Evolutionary conservation across 2,329 filamentous ascomycete genomes (phyloP).

Genomic region (Neobulgaria alba): DNA sequence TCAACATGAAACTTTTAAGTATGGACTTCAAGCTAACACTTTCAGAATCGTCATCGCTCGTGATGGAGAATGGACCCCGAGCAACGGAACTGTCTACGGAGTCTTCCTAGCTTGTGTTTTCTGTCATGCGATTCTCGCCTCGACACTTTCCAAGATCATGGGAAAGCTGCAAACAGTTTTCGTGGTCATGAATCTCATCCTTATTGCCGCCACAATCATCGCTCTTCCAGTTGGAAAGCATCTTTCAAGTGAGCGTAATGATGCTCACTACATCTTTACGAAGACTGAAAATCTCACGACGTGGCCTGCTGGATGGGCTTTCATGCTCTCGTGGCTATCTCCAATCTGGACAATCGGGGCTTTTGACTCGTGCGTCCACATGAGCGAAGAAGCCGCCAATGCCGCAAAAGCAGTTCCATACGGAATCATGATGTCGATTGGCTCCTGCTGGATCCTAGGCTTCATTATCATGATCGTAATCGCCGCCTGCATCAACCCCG

Average conservation of each 20-base stretch:
- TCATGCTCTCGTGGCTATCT: constrained; percentile 51
- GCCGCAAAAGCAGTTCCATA: constrained; percentile 50
- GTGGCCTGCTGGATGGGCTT: constrained; percentile 49
- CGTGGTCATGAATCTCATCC: constrained; percentile 44
- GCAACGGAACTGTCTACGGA: constrained; percentile 46
- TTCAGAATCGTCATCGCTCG: constrained; percentile 42
- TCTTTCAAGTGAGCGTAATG: constrained; percentile 28
- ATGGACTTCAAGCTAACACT: too few relatives aligned
- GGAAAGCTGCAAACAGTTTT: constrained; percentile 48
- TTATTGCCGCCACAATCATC: constrained; percentile 48
- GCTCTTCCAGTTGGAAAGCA: constrained; percentile 44
- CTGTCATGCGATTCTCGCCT: constrained; percentile 45
- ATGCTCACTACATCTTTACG: constrained; percentile 44
- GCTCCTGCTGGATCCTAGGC: constrained; percentile 46
- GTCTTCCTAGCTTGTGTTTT: constrained; percentile 47
- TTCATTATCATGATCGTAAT: constrained; percentile 50
- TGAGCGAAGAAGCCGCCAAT: constrained; percentile 53
- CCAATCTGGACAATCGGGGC: constrained; percentile 55
- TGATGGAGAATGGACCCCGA: constrained; percentile 47
- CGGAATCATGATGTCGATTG: constrained; percentile 50
- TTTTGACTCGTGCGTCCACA: constrained; percentile 50
- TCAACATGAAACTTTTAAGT: too few relatives aligned
- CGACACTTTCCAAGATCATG: constrained; percentile 46
- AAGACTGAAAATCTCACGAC: constrained; percentile 48
- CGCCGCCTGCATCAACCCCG: constrained; percentile 45